Conservation (phyloP, 1,284 basidiomycete genomes). For the Sanghuangporus baumii region DNA sequence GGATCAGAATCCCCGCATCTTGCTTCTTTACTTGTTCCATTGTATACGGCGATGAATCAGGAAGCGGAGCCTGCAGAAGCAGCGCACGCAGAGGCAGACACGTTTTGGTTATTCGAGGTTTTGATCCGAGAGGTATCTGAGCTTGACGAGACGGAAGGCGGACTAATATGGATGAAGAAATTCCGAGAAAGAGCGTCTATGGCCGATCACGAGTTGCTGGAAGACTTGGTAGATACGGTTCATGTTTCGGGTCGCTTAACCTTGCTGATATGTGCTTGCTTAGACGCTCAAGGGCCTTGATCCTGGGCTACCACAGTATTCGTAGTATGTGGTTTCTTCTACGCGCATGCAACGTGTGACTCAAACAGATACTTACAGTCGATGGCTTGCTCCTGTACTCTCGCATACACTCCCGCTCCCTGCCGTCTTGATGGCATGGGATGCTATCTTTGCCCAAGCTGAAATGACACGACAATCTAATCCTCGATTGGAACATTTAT, state of each 20-base stretch:
- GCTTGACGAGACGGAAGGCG: constrained; percentile 59
- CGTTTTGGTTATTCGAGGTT: constrained; percentile 75
- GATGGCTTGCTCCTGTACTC: constrained; percentile 70
- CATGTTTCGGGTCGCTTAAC: not conserved
- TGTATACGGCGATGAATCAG: constrained; percentile 57
- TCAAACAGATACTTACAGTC: constrained; percentile 35
- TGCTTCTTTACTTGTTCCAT: constrained; percentile 58
- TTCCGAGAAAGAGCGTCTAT: constrained; percentile 57
- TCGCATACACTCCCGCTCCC: constrained; percentile 64
- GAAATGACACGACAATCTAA: constrained; percentile 48
- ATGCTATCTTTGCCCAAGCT: constrained; percentile 57
- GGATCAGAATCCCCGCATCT: constrained; percentile 62
- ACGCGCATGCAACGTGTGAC: not conserved
- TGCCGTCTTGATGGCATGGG: constrained; percentile 61
- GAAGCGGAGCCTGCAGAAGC: constrained; percentile 58
- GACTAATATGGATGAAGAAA: constrained; percentile 54
- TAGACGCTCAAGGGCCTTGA: constrained; percentile 60
- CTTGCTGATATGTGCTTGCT: constrained; percentile 12
- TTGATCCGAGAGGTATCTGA: constrained; percentile 69
- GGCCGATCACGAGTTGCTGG: constrained; percentile 60
- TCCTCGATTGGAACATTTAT: constrained; percentile 58
- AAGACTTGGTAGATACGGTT: constrained; percentile 47
- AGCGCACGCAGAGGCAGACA: constrained; percentile 69
- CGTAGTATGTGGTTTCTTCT: constrained; percentile 49
- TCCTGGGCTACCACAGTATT: constrained; percentile 71